These are phyloP conservation scores for Aspergillus sp. DNA, from an alignment of 2,329 filamentous ascomycete genomes.

Conservation along the genomic window DNA sequence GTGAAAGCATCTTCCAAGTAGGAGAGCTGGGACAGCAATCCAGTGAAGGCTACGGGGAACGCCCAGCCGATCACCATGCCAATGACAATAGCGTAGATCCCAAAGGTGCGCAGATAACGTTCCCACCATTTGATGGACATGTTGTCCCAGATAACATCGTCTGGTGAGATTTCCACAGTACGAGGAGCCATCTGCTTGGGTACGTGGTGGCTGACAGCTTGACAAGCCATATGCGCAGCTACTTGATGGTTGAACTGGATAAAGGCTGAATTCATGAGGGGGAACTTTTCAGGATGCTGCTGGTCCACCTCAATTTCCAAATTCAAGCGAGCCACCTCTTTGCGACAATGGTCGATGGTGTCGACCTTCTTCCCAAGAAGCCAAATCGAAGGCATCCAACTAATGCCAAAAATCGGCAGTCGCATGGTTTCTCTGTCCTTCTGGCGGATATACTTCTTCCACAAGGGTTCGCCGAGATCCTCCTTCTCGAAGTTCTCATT, in stretches of 20 bases:
- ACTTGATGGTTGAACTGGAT: conserved; percentile 99
- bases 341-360: conserved; percentile 86
- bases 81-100: conserved; percentile 65
- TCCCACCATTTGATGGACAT: conserved; percentile 97
- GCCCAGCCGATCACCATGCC: conserved; percentile 87
- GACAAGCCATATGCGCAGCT: conserved; percentile 96
- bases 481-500: conserved; percentile 63
- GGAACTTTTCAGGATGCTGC: conserved; percentile 77
- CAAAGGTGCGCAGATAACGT: conserved; percentile 68
- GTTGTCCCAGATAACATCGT: conserved; percentile 94
- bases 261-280: conserved; percentile 93
- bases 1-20: conserved; percentile 63
- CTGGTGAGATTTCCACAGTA: conserved; percentile 88
- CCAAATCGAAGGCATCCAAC: conserved; percentile 77
- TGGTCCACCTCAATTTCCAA: conserved; percentile 91
- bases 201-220: conserved; percentile 84
- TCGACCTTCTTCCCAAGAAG: conserved; percentile 87
- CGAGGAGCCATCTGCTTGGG: conserved; percentile 92
- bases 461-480: conserved; percentile 65
- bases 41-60: conserved; percentile 85
- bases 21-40: conserved; percentile 74
- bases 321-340: conserved; percentile 83
- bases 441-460: conserved; percentile 78
- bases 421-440: conserved; percentile 84
- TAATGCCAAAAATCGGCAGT: conserved; percentile 60